Evolutionary conservation across 1,284 basidiomycete genomes (phyloP).

Genomic region (Amylostereum areolatum): DNA sequence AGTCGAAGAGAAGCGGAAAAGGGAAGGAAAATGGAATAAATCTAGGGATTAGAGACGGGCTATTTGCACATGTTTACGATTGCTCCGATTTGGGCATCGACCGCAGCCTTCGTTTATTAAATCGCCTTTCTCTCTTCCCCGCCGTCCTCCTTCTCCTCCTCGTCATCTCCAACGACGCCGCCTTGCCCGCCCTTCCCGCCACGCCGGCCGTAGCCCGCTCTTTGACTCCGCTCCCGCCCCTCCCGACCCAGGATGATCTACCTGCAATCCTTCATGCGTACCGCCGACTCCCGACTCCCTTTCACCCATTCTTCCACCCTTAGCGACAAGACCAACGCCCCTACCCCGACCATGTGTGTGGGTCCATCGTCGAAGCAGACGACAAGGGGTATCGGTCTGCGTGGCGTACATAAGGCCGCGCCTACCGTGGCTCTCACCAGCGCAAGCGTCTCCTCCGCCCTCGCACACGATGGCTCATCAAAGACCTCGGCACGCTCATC

Average conservation of each 20-base stretch:
- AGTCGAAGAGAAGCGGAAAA: too few relatives aligned
- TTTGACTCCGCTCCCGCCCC: not conserved
- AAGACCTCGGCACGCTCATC: constrained; percentile 1
- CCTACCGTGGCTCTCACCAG: constrained; percentile 11
- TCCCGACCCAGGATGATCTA: not conserved
- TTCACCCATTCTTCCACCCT: not conserved
- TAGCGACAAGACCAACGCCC: constrained; percentile 9
- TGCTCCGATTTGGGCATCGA: too few relatives aligned
- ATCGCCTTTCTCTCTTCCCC: not conserved
- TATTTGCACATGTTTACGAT: too few relatives aligned
- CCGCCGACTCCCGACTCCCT: not conserved
- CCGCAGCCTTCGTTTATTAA: too few relatives aligned
- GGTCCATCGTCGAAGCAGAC: constrained; percentile 2
- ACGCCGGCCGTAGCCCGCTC: not conserved
- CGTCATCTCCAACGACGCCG: not conserved
- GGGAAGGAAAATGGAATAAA: too few relatives aligned
- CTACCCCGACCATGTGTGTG: too few relatives aligned
- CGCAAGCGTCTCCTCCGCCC: constrained; percentile 6
- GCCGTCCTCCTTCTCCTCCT: not conserved
- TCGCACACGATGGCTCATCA: not conserved
- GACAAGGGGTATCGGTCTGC: not conserved
- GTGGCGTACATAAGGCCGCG: constrained; percentile 8
- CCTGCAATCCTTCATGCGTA: not conserved
- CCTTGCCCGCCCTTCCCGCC: not conserved
- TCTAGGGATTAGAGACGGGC: too few relatives aligned